Conservation (phyloP, 2,329 filamentous ascomycete genomes). For the Parastagonospora avenae region DNA sequence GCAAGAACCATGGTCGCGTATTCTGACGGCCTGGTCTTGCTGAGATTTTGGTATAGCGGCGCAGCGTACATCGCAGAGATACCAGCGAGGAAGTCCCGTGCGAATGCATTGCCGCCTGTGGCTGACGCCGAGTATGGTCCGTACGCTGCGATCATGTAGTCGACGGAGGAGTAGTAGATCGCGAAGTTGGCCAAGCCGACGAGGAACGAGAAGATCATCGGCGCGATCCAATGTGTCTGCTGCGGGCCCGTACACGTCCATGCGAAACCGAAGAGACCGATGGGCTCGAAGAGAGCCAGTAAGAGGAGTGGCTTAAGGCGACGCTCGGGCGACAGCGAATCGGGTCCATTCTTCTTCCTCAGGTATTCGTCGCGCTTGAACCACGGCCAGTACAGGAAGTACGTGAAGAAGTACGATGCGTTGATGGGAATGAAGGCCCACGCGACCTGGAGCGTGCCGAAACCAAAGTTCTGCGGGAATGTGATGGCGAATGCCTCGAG, state of each 20-base stretch:
- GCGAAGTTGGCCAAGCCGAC: conserved; percentile 67
- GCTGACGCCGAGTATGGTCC: conserved; percentile 75
- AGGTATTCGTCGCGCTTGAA: conserved; percentile 49
- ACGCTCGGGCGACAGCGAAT: conserved; percentile 61
- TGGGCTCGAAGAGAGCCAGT: conserved; percentile 38
- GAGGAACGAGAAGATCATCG: conserved; percentile 67
- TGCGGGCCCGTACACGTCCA: conserved; percentile 68
- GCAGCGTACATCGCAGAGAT: conserved; percentile 69
- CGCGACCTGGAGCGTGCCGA: conserved; percentile 61
- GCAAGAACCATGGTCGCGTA: conserved; percentile 61
- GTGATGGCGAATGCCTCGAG: conserved; percentile 72
- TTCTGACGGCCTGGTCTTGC: conserved; percentile 49
- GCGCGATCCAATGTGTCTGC: conserved; percentile 68
- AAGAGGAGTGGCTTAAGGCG: conserved; percentile 66
- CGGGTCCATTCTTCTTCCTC: conserved; percentile 43
- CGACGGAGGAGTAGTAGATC: conserved; percentile 63
- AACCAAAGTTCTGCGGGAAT: conserved; percentile 66
- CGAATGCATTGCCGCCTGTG: conserved; percentile 76
- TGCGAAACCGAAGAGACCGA: conserved; percentile 71
- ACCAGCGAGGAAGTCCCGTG: conserved; percentile 64
- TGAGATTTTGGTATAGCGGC: conserved; percentile 55
- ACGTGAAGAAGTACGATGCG: conserved; percentile 68
- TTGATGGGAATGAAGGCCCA: conserved; percentile 59
- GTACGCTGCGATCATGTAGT: conserved; percentile 76
- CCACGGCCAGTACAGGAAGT: conserved; percentile 62